Percentiles rank a stretch among this genome's conserved stretches.
These are phyloP conservation scores for Punica granatum DNA, from an alignment of 345 rosid species.

Conservation along the genomic window DNA sequence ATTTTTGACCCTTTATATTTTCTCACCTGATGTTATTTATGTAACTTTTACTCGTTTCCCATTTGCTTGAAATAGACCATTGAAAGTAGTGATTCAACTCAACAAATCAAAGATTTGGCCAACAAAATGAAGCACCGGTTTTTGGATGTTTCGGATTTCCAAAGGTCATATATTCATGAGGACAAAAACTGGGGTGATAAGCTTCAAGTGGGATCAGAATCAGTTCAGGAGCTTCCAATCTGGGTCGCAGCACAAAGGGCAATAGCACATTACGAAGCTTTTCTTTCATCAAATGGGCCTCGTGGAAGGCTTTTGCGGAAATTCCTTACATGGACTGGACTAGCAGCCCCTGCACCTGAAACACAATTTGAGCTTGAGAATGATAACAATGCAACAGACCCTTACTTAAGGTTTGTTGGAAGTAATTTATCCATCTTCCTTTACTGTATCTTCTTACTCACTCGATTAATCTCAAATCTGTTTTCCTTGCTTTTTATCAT, in stretches of 20 bases:
- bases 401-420: conserved; percentile 58
- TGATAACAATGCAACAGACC: conserved; percentile 50
- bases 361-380: conserved; percentile 43
- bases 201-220: conserved; percentile 32
- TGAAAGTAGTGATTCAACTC: conserved; percentile 34
- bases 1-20: background rate
- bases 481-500: background rate
- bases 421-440: conserved; percentile 12
- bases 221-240: conserved; percentile 68
- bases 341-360: conserved; percentile 54
- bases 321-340: conserved; percentile 69
- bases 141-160: conserved; percentile 47
- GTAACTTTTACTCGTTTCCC: background rate
- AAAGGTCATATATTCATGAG: conserved; percentile 37
- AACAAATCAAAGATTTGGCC: conserved; percentile 41
- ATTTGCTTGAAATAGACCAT: conserved; percentile 34
- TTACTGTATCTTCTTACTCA: background rate
- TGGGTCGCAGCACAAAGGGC: conserved; percentile 93
- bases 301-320: conserved; percentile 73
- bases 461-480: background rate
- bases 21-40: background rate
- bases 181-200: conserved; percentile 34
- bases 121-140: conserved; percentile 55
- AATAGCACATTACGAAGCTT: conserved; percentile 76
- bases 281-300: conserved; percentile 82